These are phyloP conservation scores for Rhizopus delemar DNA, from an alignment of 371 early-diverging fungal species.

Conservation along the genomic window DNA sequence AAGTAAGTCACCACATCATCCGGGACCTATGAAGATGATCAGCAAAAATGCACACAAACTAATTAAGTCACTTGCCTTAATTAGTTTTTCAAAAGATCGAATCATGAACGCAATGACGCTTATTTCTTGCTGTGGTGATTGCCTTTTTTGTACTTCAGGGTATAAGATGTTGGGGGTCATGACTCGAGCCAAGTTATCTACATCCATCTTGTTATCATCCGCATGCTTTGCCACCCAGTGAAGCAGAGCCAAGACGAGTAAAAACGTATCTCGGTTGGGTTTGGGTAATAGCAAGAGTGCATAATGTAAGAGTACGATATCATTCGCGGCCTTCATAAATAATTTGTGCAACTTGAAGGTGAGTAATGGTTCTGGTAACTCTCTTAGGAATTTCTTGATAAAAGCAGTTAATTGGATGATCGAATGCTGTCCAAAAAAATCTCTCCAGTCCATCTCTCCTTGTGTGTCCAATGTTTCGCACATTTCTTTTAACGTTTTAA, in stretches of 20 bases:
- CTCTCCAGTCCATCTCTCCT: conserved; percentile 17
- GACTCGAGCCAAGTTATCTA: conserved; percentile 86
- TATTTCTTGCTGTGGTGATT: conserved; percentile 65
- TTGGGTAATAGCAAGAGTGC: conserved; percentile 84
- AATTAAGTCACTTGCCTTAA: conserved; percentile 38
- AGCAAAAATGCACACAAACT: neutral
- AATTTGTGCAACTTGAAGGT: conserved; percentile 82
- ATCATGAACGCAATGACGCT: conserved; percentile 72
- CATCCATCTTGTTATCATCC: conserved; percentile 85
- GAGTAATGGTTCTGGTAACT: conserved; percentile 91
- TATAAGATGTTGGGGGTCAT: conserved; percentile 95
- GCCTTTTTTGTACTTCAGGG: conserved; percentile 19
- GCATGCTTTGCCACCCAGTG: conserved; percentile 76
- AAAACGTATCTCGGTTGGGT: conserved; percentile 84
- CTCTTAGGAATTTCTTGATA: conserved; percentile 89
- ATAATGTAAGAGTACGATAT: conserved; percentile 62
- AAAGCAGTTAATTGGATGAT: conserved; percentile 88
- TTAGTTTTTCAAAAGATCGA: conserved; percentile 68
- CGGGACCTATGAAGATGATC: conserved; percentile 20
- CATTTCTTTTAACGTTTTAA: conserved; percentile 78
- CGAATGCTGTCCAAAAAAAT: conserved; percentile 61
- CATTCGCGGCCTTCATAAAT: conserved; percentile 58
- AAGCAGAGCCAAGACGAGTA: conserved; percentile 78
- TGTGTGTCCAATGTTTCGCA: conserved; percentile 71
- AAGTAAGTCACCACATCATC: conserved; percentile 17